These are phyloP conservation scores for Pueraria montana DNA, from an alignment of 306 rosid genomes.

Conservation along the genomic window DNA sequence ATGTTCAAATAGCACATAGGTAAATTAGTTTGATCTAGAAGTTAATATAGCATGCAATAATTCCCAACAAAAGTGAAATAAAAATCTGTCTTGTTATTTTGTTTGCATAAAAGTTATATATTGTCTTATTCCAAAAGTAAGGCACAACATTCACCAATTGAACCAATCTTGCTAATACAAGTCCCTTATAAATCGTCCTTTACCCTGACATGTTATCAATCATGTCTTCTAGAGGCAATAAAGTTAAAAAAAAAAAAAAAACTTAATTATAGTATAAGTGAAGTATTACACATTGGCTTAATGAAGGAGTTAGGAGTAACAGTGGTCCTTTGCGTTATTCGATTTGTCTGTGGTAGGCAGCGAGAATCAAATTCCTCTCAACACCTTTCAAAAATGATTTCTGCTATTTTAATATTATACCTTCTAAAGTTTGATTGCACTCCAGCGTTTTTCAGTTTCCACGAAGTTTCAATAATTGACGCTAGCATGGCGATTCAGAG, in stretches of 20 bases:
- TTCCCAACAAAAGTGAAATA: slow-evolving; percentile 14
- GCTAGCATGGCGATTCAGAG: not conserved
- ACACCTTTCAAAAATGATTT: slow-evolving; percentile 49
- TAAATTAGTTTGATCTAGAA: not conserved
- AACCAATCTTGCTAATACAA: not conserved
- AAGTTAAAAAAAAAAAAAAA: not conserved
- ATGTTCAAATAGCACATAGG: not conserved
- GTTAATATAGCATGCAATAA: not conserved
- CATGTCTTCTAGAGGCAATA: not conserved
- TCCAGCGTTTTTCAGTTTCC: slow-evolving; percentile 53
- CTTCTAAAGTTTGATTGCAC: slow-evolving; percentile 42
- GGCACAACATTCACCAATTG: not conserved
- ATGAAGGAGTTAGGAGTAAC: slow-evolving; percentile 46
- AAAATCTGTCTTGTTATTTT: not conserved
- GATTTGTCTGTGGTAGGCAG: slow-evolving; percentile 55
- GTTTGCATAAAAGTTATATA: not conserved
- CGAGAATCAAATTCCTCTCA: slow-evolving; percentile 60
- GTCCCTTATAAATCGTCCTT: not conserved
- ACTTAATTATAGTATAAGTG: not conserved
- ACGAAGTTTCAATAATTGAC: slow-evolving; percentile 52
- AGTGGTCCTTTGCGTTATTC: slow-evolving; percentile 46
- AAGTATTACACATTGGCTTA: slow-evolving; percentile 16
- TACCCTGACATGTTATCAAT: slow-evolving; percentile 6
- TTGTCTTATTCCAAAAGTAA: slow-evolving; percentile 27
- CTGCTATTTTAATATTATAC: slow-evolving; percentile 38